phyloP scores from a whole-genome alignment of 163 green algal species.

The Scenedesmus sp. region DNA sequence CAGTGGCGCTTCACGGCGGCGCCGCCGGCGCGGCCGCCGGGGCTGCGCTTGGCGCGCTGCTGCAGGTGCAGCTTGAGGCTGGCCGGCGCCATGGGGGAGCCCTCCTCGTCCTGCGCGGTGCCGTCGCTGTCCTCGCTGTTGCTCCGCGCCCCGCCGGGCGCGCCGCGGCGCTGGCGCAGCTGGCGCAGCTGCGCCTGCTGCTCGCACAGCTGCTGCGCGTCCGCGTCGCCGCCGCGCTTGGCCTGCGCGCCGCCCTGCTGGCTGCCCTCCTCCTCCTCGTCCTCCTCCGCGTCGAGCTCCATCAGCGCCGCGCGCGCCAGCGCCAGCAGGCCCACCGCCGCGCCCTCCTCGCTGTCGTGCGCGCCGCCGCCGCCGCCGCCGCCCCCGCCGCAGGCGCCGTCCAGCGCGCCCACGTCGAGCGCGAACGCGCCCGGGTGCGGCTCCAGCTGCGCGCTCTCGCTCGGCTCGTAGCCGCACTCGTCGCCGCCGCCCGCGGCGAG shows the following conservation, averaged over 20 bases:
- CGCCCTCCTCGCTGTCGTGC: no score
- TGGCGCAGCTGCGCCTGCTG: constrained; percentile 14
- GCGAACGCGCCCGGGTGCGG: no score
- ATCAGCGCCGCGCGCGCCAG: constrained; percentile 24
- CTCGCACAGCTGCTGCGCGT: not conserved
- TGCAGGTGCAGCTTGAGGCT: constrained; percentile 35
- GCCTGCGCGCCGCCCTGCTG: constrained; percentile 1
- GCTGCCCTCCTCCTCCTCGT: not conserved
- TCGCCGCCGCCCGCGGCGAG: not conserved
- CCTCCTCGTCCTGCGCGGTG: constrained; percentile 33
- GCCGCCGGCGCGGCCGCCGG: not conserved
- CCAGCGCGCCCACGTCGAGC: no score
- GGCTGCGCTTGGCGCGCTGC: constrained; percentile 2
- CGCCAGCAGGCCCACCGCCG: constrained; percentile 28
- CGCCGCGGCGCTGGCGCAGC: not conserved
- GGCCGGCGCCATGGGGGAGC: constrained; percentile 26
- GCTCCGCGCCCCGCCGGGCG: constrained; percentile 7
- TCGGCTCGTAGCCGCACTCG: not conserved
- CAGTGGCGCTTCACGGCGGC: not conserved
- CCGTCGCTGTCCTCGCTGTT: constrained; percentile 27
- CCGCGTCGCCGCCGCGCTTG: not conserved
- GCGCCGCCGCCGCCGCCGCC: not conserved
- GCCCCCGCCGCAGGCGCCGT: not conserved
- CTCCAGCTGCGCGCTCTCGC: constrained; percentile 1
- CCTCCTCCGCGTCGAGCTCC: constrained; percentile 10